A percentile compares a stretch with the other conserved stretches of the same genome.
phyloP scores from a whole-genome alignment of 495 filamentous ascomycete genomes.

The Penicillium cinerascens region DNA sequence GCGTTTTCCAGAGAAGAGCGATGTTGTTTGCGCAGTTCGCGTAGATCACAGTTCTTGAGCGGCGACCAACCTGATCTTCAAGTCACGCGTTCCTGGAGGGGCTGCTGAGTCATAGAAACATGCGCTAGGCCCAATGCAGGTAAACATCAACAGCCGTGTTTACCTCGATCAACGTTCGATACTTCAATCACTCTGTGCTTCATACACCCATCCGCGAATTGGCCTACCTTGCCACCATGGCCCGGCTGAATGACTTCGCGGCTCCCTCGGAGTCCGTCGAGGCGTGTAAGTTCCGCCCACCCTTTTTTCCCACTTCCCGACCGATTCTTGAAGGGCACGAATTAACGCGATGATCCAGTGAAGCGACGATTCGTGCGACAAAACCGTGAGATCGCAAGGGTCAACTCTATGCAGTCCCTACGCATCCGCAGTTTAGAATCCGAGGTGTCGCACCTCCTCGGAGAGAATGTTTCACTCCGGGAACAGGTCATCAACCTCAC shows the following conservation, averaged over 20 bases:
- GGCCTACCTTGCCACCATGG: constrained; percentile 55
- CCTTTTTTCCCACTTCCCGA: not conserved
- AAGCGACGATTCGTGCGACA: constrained; percentile 85
- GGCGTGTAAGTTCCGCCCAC: constrained; percentile 57
- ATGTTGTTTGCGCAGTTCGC: not conserved
- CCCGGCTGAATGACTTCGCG: constrained; percentile 80
- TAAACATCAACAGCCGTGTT: constrained; percentile 42
- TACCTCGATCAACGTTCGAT: constrained; percentile 1
- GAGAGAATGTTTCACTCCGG: constrained; percentile 82
- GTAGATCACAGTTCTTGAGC: not conserved
- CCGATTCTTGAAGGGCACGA: not conserved
- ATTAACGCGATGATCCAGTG: constrained; percentile 47
- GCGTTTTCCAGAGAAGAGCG: not conserved
- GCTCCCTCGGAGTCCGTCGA: constrained; percentile 72
- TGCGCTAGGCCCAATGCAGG: constrained; percentile 31
- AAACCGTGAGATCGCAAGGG: constrained; percentile 87
- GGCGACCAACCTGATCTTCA: not conserved
- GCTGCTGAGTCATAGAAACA: constrained; percentile 18
- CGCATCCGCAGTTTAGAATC: constrained; percentile 84
- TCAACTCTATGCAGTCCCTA: constrained; percentile 86
- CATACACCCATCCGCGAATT: not conserved
- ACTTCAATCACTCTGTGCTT: not conserved
- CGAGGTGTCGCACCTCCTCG: constrained; percentile 75
- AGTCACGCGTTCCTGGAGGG: not conserved
- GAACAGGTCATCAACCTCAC: constrained; percentile 73